Conservation (phyloP, 1,284 basidiomycete species). For the Sanghuangporus sanghuang region DNA sequence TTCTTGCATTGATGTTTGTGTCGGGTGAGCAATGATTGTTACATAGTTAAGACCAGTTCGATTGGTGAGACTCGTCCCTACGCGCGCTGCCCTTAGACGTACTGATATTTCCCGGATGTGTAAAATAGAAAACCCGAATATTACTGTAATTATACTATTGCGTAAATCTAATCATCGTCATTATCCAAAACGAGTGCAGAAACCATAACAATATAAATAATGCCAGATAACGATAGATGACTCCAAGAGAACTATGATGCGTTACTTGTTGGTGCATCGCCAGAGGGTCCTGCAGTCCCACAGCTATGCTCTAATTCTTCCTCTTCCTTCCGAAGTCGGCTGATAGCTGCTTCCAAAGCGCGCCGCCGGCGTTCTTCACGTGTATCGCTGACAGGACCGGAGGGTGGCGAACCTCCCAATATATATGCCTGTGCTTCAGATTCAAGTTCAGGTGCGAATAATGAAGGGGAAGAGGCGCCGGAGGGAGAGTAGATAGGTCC, state of each 20-base stretch:
- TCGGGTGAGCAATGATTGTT: too few species aligned
- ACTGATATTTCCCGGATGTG: too few species aligned
- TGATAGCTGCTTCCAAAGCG: conserved; percentile 54
- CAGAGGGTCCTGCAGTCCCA: conserved; percentile 38
- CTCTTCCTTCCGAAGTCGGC: conserved; percentile 54
- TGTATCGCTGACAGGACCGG: conserved; percentile 32
- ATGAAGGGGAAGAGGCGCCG: conserved; percentile 21
- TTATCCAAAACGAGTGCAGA: background rate
- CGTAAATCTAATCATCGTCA: background rate
- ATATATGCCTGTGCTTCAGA: conserved; percentile 44
- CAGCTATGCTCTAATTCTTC: conserved; percentile 69
- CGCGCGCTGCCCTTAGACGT: too few species aligned
- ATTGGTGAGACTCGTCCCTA: too few species aligned
- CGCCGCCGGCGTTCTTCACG: conserved; percentile 50
- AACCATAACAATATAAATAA: background rate
- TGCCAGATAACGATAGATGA: background rate
- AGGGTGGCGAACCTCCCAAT: conserved; percentile 36
- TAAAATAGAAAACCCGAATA: too few species aligned
- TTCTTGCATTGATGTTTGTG: too few species aligned
- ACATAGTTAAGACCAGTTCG: too few species aligned
- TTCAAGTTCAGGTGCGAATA: conserved; percentile 36
- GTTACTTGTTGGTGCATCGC: background rate
- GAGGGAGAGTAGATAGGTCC: conserved; percentile 44
- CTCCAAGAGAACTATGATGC: background rate
- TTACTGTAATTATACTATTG: too few species aligned